phyloP scores from a whole-genome alignment of 2,329 filamentous ascomycete species.

The Phialophora chinensis region DNA sequence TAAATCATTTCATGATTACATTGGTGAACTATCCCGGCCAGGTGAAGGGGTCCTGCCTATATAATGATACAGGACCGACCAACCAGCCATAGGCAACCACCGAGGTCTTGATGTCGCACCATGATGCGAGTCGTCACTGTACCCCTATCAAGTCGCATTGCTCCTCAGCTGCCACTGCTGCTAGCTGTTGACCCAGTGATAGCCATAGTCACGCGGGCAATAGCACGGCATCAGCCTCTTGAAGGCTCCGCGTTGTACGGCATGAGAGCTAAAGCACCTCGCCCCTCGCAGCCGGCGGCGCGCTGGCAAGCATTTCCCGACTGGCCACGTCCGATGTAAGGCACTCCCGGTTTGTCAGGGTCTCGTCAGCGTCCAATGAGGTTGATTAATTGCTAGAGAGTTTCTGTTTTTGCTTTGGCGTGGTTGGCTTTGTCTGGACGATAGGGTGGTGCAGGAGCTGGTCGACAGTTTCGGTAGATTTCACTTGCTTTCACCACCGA shows the following conservation, averaged over 20 bases:
- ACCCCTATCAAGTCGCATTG: not conserved
- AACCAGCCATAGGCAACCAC: too few relatives aligned
- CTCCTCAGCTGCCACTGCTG: too few relatives aligned
- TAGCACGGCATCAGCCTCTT: not conserved
- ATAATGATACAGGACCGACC: not conserved
- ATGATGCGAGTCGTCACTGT: not conserved
- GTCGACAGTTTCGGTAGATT: not conserved
- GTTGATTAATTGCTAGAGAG: not conserved
- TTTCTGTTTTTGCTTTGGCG: not conserved
- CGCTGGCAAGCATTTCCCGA: not conserved
- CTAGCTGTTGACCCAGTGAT: not conserved
- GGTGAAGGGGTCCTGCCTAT: not conserved
- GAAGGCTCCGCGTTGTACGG: too few relatives aligned
- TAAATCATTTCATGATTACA: not conserved
- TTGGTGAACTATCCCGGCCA: not conserved
- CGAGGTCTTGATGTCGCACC: not conserved
- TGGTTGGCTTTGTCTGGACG: not conserved
- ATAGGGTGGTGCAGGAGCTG: not conserved
- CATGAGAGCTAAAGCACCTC: not conserved
- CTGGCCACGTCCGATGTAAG: not conserved
- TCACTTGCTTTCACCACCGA: not conserved
- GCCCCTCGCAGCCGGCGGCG: not conserved
- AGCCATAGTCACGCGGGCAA: not conserved
- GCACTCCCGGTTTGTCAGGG: not conserved
- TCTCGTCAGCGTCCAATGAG: not conserved